These are phyloP conservation scores for Pulveroboletus sp. DNA, from an alignment of 768 basidiomycete genomes.

Conservation along the genomic window DNA sequence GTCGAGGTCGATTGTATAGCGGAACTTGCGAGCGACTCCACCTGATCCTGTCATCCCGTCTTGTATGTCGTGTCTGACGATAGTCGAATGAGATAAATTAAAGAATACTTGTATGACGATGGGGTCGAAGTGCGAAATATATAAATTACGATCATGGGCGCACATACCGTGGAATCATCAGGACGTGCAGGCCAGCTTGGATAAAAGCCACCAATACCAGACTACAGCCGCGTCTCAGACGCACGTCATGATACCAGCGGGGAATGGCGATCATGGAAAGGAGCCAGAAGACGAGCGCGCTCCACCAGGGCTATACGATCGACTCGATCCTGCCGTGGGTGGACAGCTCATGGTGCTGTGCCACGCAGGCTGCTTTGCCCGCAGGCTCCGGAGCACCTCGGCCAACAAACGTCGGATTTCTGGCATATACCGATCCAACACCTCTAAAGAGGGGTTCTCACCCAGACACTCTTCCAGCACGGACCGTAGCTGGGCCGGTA, in stretches of 20 bases:
- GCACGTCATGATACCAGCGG: not conserved
- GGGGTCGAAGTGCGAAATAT: not conserved
- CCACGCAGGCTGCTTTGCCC: conserved; percentile 40
- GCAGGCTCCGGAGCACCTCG: conserved; percentile 39
- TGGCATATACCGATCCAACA: conserved; percentile 36
- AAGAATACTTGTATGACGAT: not conserved
- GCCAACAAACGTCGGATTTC: conserved; percentile 33
- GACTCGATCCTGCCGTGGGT: conserved; percentile 3
- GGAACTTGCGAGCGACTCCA: conserved; percentile 19
- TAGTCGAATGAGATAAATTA: not conserved
- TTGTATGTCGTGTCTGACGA: not conserved
- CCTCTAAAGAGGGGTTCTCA: conserved; percentile 33
- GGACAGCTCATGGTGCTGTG: conserved; percentile 15
- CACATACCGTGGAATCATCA: not conserved
- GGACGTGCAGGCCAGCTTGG: not conserved
- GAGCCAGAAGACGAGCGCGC: not conserved
- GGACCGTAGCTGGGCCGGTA: conserved; percentile 35
- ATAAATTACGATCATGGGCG: not conserved
- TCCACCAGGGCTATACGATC: not conserved
- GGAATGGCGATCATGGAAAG: conserved; percentile 7
- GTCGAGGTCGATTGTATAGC: conserved; percentile 64
- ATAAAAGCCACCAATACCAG: conserved; percentile 1
- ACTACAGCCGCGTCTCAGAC: conserved; percentile 4
- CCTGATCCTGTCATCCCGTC: not conserved
- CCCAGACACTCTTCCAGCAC: conserved; percentile 43